phyloP scores from a whole-genome alignment of 139 green algal species.

The Chlorella sp. region DNA sequence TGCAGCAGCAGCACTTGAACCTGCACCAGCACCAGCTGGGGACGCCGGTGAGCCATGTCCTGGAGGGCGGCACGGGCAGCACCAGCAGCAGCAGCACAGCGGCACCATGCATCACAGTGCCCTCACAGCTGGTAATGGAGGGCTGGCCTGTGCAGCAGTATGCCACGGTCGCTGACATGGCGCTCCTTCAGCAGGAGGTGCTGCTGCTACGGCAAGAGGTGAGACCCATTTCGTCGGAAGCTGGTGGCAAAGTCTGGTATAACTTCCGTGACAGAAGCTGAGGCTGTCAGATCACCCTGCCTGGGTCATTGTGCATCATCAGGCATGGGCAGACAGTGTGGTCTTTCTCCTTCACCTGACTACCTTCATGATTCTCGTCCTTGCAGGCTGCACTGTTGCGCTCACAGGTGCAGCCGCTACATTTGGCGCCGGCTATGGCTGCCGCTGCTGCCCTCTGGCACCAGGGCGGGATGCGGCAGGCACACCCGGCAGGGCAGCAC shows the following conservation, averaged over 20 bases:
- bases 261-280: no score
- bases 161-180: neutral
- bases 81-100: neutral
- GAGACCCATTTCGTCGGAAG: neutral
- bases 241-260: no score
- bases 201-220: constrained; percentile 11
- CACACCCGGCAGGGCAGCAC: no score
- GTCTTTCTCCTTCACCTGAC: neutral
- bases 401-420: constrained; percentile 1
- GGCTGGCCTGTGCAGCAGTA: neutral
- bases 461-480: neutral
- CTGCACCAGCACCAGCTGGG: no score
- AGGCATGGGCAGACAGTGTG: no score
- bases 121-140: neutral
- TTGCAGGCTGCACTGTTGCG: neutral
- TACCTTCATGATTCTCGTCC: neutral
- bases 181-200: neutral
- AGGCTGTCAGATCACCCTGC: no score
- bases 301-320: no score
- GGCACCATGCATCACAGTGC: no score
- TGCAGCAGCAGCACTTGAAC: no score
- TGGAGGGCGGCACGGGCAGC: neutral
- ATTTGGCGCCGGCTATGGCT: neutral
- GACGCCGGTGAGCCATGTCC: no score
- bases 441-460: neutral